A percentile compares a stretch with the other conserved stretches of the same genome.
phyloP scores from a whole-genome alignment of 2,329 filamentous ascomycete genomes.

The Sarocladium kiliense region DNA sequence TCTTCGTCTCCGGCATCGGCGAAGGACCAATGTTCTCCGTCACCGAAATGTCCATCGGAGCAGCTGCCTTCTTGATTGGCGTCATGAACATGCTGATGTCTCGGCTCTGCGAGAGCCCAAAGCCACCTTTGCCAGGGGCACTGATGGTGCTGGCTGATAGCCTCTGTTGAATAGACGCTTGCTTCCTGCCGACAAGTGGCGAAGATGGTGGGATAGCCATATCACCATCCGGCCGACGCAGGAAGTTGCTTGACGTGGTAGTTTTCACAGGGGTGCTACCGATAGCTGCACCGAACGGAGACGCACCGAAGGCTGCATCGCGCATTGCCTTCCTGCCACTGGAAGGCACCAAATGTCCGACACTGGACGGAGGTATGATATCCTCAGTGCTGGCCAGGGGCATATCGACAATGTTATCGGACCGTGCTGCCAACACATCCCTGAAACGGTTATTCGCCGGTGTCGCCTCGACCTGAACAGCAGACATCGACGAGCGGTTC shows the following conservation, averaged over 20 bases:
- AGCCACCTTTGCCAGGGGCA: neutral
- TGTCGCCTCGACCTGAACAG: slow-evolving; percentile 51
- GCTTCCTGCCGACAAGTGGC: slow-evolving; percentile 23
- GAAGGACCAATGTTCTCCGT: slow-evolving; percentile 1
- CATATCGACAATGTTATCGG: slow-evolving; percentile 17
- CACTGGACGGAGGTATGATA: slow-evolving; percentile 30
- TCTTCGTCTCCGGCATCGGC: slow-evolving; percentile 16
- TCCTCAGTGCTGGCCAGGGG: slow-evolving; percentile 22
- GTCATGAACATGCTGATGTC: slow-evolving; percentile 21
- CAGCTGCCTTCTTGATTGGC: slow-evolving; percentile 30
- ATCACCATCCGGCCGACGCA: slow-evolving; percentile 22
- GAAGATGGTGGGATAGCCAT: slow-evolving; percentile 30
- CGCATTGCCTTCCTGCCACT: slow-evolving; percentile 23
- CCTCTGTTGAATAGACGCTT: neutral
- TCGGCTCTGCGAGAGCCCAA: slow-evolving; percentile 14
- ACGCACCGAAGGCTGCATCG: neutral
- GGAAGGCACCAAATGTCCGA: slow-evolving; percentile 34
- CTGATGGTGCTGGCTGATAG: neutral
- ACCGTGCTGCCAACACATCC: slow-evolving; percentile 36
- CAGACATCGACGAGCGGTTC: slow-evolving; percentile 29
- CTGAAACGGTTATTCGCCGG: slow-evolving; percentile 50
- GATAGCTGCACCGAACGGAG: slow-evolving; percentile 18
- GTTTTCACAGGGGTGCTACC: slow-evolving; percentile 25
- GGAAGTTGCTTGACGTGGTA: slow-evolving; percentile 17
- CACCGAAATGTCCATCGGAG: neutral